Percentiles rank a stretch among this genome's conserved stretches.
These are phyloP conservation scores for Polymyxa betae DNA, from an alignment of 208 protist genomes.

Conservation along the genomic window DNA sequence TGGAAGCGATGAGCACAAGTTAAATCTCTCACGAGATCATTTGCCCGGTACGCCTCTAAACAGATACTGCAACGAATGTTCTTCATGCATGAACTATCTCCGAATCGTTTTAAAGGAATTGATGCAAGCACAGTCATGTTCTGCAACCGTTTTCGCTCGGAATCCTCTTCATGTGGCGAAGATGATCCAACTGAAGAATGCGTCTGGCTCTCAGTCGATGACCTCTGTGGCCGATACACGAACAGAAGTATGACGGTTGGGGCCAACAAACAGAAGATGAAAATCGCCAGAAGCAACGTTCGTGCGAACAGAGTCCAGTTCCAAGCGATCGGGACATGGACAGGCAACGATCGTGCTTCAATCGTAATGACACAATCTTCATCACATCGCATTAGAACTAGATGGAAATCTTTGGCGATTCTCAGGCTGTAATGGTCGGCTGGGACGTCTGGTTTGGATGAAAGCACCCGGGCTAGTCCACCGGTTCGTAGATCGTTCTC, in stretches of 20 bases:
- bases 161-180: not conserved
- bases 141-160: not conserved
- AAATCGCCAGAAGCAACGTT: not conserved
- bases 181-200: not conserved
- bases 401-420: not conserved
- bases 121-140: not conserved
- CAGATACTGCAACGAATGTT: not conserved
- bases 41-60: not conserved
- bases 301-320: not conserved
- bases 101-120: not conserved
- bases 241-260: not conserved
- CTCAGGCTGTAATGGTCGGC: conserved; percentile 5
- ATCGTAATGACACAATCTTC: not conserved
- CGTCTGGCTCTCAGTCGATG: not conserved
- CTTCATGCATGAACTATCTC: not conserved
- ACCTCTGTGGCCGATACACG: not conserved
- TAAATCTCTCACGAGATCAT: not conserved
- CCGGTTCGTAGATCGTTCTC: not conserved
- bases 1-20: conserved; percentile 8
- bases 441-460: not conserved
- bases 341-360: not conserved
- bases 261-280: not conserved
- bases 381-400: not conserved
- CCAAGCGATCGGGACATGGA: not conserved
- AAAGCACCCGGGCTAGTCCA: not conserved